These are phyloP conservation scores for Hydnomerulius pinastri DNA, from an alignment of 768 basidiomycete genomes.

Conservation along the genomic window DNA sequence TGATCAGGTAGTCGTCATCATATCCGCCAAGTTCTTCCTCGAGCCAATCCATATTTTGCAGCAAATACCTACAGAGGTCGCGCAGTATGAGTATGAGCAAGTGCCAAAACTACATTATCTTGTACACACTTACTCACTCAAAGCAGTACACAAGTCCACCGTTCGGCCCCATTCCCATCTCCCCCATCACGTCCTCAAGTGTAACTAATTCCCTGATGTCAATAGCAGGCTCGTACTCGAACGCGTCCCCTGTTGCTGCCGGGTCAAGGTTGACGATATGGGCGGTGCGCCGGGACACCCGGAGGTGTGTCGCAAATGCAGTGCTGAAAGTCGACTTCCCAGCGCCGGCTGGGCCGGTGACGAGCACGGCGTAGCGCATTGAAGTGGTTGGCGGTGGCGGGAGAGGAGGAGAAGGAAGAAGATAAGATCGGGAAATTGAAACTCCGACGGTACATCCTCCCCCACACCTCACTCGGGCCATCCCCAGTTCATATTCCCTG, in stretches of 20 bases:
- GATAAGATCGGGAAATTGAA: slow-evolving; percentile 23
- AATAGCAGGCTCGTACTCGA: slow-evolving; percentile 89
- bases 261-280: slow-evolving; percentile 98
- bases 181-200: slow-evolving; percentile 93
- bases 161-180: slow-evolving; percentile 94
- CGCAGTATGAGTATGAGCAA: background rate
- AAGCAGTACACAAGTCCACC: slow-evolving; percentile 98
- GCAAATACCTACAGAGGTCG: slow-evolving; percentile 74
- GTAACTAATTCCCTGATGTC: slow-evolving; percentile 94
- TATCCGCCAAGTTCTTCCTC: slow-evolving; percentile 94
- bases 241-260: slow-evolving; percentile 81
- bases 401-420: slow-evolving; percentile 8
- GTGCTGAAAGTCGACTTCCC: slow-evolving; percentile 95
- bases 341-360: slow-evolving; percentile 96
- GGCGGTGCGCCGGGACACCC: slow-evolving; percentile 74
- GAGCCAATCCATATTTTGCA: slow-evolving; percentile 98
- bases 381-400: too few relatives aligned
- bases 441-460: slow-evolving; percentile 25
- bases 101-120: background rate
- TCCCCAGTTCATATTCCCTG: background rate
- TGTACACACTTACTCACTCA: slow-evolving; percentile 79
- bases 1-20: slow-evolving; percentile 93
- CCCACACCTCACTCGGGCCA: background rate
- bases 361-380: slow-evolving; percentile 88
- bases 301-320: slow-evolving; percentile 87